Conservation (phyloP, 2,329 filamentous ascomycete genomes). For the Aspergillus oerlinghausenensis region DNA sequence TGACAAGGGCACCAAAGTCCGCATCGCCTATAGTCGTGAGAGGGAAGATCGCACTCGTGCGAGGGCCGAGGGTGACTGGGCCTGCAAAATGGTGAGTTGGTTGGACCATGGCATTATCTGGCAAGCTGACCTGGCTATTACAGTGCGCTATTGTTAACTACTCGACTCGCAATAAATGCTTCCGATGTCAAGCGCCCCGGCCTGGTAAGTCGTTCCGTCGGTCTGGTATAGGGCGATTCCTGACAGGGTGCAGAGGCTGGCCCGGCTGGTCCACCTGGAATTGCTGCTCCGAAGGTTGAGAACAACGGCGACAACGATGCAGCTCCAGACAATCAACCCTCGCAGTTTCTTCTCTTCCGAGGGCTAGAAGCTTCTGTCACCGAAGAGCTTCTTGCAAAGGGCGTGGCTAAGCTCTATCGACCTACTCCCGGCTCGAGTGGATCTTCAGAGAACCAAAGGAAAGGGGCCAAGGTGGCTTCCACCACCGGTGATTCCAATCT, state of each 20-base stretch:
- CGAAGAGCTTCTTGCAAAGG: constrained; percentile 68
- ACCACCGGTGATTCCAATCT: constrained; percentile 57
- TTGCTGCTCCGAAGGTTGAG: constrained; percentile 39
- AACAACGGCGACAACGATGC: constrained; percentile 54
- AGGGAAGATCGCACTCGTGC: constrained; percentile 47
- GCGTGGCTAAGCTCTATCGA: constrained; percentile 69
- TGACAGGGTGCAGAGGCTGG: constrained; percentile 22
- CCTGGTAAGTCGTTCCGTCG: constrained; percentile 42
- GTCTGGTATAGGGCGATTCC: neutral
- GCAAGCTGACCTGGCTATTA: constrained; percentile 1
- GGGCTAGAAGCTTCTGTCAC: constrained; percentile 66
- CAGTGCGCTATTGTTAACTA: constrained; percentile 57
- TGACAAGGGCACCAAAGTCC: constrained; percentile 41
- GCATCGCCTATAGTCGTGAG: constrained; percentile 52
- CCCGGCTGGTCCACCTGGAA: constrained; percentile 30
- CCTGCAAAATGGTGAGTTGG: constrained; percentile 47
- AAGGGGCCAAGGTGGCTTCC: constrained; percentile 49
- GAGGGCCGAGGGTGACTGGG: constrained; percentile 53
- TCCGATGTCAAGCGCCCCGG: constrained; percentile 53
- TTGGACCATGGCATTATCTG: neutral
- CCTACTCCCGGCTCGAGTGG: constrained; percentile 36
- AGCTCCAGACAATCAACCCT: constrained; percentile 55
- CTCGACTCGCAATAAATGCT: constrained; percentile 52
- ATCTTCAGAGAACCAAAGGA: constrained; percentile 39
- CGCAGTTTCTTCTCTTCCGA: constrained; percentile 72